Evolutionary conservation across 2,329 filamentous ascomycete species (phyloP).

Genomic region (Fusarium pseudograminearum): DNA sequence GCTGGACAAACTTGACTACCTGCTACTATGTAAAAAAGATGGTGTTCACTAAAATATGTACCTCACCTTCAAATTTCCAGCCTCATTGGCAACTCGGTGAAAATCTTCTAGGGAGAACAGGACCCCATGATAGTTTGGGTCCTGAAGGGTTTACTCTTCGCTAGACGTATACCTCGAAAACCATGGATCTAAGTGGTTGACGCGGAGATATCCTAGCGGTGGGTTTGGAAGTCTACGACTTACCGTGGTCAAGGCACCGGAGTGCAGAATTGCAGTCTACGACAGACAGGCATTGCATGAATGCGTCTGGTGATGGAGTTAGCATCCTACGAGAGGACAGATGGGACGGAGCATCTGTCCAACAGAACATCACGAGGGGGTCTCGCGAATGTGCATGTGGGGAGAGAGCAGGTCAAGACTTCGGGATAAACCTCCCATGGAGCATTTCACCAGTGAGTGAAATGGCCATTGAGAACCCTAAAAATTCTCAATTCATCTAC

Average conservation of each 20-base stretch:
- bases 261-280: slow-evolving; percentile 39
- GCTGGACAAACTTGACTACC: neutral
- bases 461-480: slow-evolving; percentile 76
- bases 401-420: slow-evolving; percentile 57
- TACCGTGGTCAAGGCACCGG: slow-evolving; percentile 25
- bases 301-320: slow-evolving; percentile 22
- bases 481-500: slow-evolving; percentile 60
- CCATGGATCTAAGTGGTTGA: slow-evolving; percentile 76
- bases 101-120: slow-evolving; percentile 85
- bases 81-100: slow-evolving; percentile 73
- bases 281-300: slow-evolving; percentile 12
- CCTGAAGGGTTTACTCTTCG: slow-evolving; percentile 76
- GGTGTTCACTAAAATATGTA: slow-evolving; percentile 61
- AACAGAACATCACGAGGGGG: slow-evolving; percentile 30
- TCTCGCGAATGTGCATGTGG: slow-evolving; percentile 36
- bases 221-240: slow-evolving; percentile 40
- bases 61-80: slow-evolving; percentile 88
- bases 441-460: slow-evolving; percentile 76
- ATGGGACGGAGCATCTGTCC: slow-evolving; percentile 19
- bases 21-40: neutral
- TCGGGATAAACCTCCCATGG: slow-evolving; percentile 82
- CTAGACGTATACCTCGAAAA: slow-evolving; percentile 94
- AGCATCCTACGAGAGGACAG: slow-evolving; percentile 35
- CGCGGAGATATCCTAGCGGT: slow-evolving; percentile 91
- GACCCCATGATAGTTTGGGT: slow-evolving; percentile 63